phyloP scores from a whole-genome alignment of 1,284 basidiomycete species.

The Boletus semigastroideus region DNA sequence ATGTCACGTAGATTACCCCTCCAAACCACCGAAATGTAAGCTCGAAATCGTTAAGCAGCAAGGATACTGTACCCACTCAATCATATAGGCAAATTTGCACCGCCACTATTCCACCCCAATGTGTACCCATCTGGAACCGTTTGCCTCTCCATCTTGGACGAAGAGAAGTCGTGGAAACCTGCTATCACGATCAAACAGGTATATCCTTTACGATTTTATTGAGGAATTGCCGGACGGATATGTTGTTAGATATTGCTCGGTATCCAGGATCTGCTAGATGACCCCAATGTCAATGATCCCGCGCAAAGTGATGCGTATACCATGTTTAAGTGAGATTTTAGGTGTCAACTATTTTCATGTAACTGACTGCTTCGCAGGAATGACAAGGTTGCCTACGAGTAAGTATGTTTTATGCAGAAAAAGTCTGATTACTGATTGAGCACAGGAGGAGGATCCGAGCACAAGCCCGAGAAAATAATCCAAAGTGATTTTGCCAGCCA shows the following conservation, averaged over 20 bases:
- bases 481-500: conserved; percentile 52
- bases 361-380: conserved; percentile 54
- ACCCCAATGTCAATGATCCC: conserved; percentile 94
- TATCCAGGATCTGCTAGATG: conserved; percentile 91
- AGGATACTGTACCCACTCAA: conserved; percentile 3
- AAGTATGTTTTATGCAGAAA: conserved; percentile 35
- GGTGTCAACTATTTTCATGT: neutral
- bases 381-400: conserved; percentile 89
- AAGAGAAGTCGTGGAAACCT: conserved; percentile 99
- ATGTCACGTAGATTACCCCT: conserved; percentile 77
- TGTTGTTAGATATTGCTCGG: conserved; percentile 82
- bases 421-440: conserved; percentile 10
- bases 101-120: conserved; percentile 97
- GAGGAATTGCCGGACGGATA: neutral
- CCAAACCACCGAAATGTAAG: conserved; percentile 93
- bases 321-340: conserved; percentile 84
- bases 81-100: conserved; percentile 88
- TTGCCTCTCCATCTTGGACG: conserved; percentile 96
- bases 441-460: conserved; percentile 70
- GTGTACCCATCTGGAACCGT: conserved; percentile 99
- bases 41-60: conserved; percentile 8
- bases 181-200: conserved; percentile 99
- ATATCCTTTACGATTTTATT: conserved; percentile 19
- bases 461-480: conserved; percentile 84
- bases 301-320: conserved; percentile 97